Percentiles rank a stretch among this genome's conserved stretches.
phyloP scores from a whole-genome alignment of 129 eudicot genomes.

The Pseudognaphalium luteoalbum region DNA sequence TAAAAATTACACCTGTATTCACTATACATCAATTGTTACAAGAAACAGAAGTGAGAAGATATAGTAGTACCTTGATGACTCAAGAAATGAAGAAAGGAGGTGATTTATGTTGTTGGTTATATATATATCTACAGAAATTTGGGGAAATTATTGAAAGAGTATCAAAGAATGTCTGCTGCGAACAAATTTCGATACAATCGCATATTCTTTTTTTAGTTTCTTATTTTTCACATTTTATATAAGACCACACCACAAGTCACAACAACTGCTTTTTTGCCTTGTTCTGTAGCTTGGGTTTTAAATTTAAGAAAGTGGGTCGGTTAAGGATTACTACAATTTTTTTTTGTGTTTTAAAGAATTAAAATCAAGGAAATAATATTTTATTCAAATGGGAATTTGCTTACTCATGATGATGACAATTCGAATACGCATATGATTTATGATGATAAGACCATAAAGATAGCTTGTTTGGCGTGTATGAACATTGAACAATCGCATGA shows the following conservation, averaged over 20 bases:
- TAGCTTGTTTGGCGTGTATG: constrained; percentile 15
- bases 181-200: constrained; percentile 40
- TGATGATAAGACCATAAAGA: constrained; percentile 20
- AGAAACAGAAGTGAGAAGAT: constrained; percentile 14
- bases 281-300: constrained; percentile 18
- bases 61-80: constrained; percentile 45
- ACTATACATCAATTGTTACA: neutral
- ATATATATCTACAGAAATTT: neutral
- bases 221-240: neutral
- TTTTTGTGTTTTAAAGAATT: neutral
- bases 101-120: neutral
- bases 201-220: constrained; percentile 36
- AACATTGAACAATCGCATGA: constrained; percentile 13
- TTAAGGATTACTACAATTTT: neutral
- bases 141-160: constrained; percentile 25
- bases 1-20: constrained; percentile 16
- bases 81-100: constrained; percentile 17
- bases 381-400: neutral
- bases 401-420: constrained; percentile 26
- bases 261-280: constrained; percentile 9
- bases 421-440: constrained; percentile 12
- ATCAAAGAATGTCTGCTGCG: constrained; percentile 39
- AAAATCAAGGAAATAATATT: constrained; percentile 21
- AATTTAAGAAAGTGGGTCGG: constrained; percentile 38
- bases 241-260: neutral